Percentiles rank a stretch among this genome's conserved stretches.
phyloP scores from a whole-genome alignment of 176 grass and related monocot genomes.

The Cymbopogon citratus region DNA sequence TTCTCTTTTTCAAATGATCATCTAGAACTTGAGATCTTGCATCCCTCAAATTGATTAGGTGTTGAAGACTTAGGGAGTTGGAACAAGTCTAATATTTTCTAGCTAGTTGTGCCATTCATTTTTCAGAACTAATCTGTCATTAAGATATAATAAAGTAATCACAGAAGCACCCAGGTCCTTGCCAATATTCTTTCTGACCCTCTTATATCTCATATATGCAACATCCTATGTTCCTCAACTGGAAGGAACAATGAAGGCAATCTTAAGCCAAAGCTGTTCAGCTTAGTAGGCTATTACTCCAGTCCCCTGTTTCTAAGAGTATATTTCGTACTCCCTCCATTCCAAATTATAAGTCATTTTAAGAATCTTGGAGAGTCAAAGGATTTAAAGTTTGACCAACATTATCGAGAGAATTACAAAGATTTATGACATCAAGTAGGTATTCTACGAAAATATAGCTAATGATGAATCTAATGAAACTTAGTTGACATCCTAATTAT shows the following conservation, averaged over 20 bases:
- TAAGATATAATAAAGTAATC: neutral
- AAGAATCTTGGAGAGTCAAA: no score
- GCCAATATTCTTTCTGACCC: neutral
- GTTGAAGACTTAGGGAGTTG: neutral
- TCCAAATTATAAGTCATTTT: no score
- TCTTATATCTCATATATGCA: neutral
- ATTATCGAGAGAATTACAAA: no score
- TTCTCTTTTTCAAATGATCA: neutral
- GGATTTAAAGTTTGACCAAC: no score
- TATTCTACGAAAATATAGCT: no score
- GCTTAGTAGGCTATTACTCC: neutral
- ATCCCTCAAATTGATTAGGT: neutral
- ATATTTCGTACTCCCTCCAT: neutral
- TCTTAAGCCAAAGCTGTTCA: neutral
- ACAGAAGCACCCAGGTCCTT: neutral
- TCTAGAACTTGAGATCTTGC: slow-evolving; percentile 3
- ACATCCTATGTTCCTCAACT: neutral
- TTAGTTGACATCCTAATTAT: no score
- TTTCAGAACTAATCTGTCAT: neutral
- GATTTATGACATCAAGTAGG: no score
- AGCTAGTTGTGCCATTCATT: neutral
- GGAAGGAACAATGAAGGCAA: neutral
- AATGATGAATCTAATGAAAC: no score
- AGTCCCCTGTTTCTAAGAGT: neutral
- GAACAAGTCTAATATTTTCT: neutral